These are phyloP conservation scores for Aspergillus ochraceus DNA, from an alignment of 2,329 filamentous ascomycete genomes.

Conservation along the genomic window DNA sequence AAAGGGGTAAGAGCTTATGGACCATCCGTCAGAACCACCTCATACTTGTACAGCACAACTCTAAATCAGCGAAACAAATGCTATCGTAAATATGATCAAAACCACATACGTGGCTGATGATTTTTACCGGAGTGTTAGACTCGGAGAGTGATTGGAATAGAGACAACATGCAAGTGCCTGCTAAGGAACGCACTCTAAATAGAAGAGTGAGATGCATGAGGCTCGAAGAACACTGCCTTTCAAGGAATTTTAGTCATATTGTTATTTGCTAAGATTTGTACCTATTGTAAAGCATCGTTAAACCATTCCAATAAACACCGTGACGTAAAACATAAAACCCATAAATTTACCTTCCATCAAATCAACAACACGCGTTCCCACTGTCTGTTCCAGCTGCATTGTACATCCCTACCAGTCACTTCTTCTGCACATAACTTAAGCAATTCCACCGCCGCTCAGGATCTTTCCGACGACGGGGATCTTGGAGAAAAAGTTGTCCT, in stretches of 20 bases:
- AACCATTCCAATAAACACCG: neutral
- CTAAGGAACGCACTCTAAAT: no score
- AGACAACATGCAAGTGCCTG: neutral
- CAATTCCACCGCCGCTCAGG: constrained; percentile 11
- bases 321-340: neutral
- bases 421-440: neutral
- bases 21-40: no score
- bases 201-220: no score
- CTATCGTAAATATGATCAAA: neutral
- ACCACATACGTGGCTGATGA: neutral
- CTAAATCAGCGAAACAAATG: no score
- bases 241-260: neutral
- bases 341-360: neutral
- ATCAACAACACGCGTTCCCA: neutral
- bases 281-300: neutral
- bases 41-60: no score
- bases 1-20: no score
- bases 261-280: neutral
- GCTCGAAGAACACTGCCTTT: no score
- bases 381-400: neutral
- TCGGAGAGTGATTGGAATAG: no score
- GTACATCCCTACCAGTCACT: neutral
- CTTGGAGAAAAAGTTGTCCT: constrained; percentile 17
- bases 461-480: constrained; percentile 27
- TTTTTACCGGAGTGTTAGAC: no score